Conservation (phyloP, 2,329 filamentous ascomycete species). For the Peltaster fructicola region DNA sequence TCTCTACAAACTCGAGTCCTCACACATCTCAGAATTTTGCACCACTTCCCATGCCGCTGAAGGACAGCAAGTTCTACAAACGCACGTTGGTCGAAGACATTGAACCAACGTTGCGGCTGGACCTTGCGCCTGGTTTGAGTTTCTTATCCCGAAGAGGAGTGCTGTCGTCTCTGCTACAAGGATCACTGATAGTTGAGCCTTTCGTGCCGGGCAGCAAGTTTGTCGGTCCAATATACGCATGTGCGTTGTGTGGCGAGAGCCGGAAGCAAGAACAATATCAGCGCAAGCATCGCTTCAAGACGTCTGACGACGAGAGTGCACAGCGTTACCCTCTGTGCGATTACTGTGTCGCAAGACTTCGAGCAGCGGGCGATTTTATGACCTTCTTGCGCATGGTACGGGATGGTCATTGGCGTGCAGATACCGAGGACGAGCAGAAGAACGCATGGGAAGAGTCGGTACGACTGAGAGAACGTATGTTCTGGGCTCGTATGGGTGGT, state of each 20-base stretch:
- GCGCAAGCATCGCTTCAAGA: slow-evolving; percentile 74
- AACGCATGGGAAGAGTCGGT: slow-evolving; percentile 91
- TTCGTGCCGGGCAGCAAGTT: slow-evolving; percentile 38
- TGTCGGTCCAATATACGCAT: slow-evolving; percentile 45
- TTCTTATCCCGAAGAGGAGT: slow-evolving; percentile 85
- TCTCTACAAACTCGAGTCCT: slow-evolving; percentile 14
- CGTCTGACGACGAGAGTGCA: slow-evolving; percentile 69
- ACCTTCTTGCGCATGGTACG: slow-evolving; percentile 82
- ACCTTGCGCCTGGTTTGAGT: slow-evolving; percentile 75
- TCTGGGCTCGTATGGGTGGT: slow-evolving; percentile 84
- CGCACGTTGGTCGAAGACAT: slow-evolving; percentile 76
- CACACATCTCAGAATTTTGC: slow-evolving; percentile 15
- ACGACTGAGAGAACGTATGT: slow-evolving; percentile 80
- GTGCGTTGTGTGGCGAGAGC: slow-evolving; percentile 74
- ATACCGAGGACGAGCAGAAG: slow-evolving; percentile 67
- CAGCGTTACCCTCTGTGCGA: slow-evolving; percentile 80
- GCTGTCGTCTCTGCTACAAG: slow-evolving; percentile 64
- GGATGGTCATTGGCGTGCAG: slow-evolving; percentile 77
- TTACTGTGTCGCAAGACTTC: slow-evolving; percentile 68
- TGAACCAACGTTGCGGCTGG: slow-evolving; percentile 79
- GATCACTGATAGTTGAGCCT: slow-evolving; percentile 76
- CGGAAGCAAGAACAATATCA: slow-evolving; percentile 53
- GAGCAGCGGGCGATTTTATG: slow-evolving; percentile 81
- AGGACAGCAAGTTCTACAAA: slow-evolving; percentile 91
- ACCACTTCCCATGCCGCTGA: slow-evolving; percentile 42